Evolutionary conservation across 2,329 filamentous ascomycete species (phyloP).

Genomic region (Triangularia setosa): DNA sequence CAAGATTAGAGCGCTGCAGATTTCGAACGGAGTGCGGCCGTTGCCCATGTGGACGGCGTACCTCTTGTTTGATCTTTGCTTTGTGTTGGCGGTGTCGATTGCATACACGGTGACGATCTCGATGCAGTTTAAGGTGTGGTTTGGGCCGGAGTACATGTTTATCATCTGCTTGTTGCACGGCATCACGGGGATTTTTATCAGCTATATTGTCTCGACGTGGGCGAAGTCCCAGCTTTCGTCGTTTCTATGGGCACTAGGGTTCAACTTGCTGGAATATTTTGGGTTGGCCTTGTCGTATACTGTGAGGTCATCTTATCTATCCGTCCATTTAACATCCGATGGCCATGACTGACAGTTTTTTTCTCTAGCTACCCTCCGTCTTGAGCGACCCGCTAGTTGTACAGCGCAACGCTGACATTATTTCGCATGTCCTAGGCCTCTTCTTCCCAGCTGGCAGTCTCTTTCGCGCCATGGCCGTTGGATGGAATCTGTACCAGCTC

Average conservation of each 20-base stretch:
- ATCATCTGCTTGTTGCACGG: constrained; percentile 62
- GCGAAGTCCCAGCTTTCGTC: constrained; percentile 60
- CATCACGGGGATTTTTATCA: constrained; percentile 54
- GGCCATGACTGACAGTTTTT: background rate
- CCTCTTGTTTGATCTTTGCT: constrained; percentile 58
- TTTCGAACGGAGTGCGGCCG: constrained; percentile 63
- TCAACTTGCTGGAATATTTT: constrained; percentile 27
- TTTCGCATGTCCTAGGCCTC: constrained; percentile 55
- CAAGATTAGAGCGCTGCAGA: constrained; percentile 62
- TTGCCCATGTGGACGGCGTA: constrained; percentile 63
- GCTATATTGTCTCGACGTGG: constrained; percentile 60
- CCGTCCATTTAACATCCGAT: background rate
- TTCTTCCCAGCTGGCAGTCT: constrained; percentile 61
- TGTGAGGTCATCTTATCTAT: constrained; percentile 18
- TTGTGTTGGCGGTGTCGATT: constrained; percentile 43
- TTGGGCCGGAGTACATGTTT: constrained; percentile 58
- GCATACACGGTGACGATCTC: constrained; percentile 54
- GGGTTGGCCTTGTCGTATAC: constrained; percentile 27
- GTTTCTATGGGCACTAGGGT: constrained; percentile 50
- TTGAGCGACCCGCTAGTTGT: constrained; percentile 33
- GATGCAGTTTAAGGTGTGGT: constrained; percentile 46
- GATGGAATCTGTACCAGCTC: constrained; percentile 61
- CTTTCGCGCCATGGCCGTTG: constrained; percentile 54
- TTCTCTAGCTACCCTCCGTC: constrained; percentile 20
- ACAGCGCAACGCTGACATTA: constrained; percentile 49